Evolutionary conservation across 805 yeast species (phyloP).

Genomic region (Pichia exigua): DNA sequence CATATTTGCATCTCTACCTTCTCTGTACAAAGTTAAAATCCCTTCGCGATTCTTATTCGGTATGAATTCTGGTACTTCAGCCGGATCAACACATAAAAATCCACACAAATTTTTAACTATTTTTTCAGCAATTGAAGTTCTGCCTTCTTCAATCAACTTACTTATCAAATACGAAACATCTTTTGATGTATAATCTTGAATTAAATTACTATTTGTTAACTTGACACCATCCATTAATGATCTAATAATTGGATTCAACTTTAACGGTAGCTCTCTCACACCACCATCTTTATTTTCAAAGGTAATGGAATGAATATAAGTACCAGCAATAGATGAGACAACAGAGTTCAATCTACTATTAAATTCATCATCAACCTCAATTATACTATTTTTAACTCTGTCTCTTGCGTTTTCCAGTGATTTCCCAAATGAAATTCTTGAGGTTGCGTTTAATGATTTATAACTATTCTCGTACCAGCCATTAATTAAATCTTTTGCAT

Average conservation of each 20-base stretch:
- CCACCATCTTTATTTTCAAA: constrained; percentile 34
- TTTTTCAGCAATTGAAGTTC: constrained; percentile 75
- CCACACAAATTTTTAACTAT: constrained; percentile 87
- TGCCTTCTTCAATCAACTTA: constrained; percentile 49
- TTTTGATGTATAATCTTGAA: constrained; percentile 66
- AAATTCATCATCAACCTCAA: constrained; percentile 53
- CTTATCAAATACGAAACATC: constrained; percentile 59
- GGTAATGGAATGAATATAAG: constrained; percentile 26
- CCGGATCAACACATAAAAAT: constrained; percentile 88
- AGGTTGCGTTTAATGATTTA: constrained; percentile 55
- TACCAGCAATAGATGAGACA: constrained; percentile 69
- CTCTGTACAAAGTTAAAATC: constrained; percentile 71
- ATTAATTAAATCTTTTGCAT: constrained; percentile 61
- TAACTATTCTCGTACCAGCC: constrained; percentile 62
- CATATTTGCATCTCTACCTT: constrained; percentile 50
- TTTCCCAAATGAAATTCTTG: constrained; percentile 61
- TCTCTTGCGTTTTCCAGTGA: constrained; percentile 73
- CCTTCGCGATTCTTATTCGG: constrained; percentile 50
- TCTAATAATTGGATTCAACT: constrained; percentile 81
- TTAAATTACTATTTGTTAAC: constrained; percentile 52
- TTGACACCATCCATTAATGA: constrained; percentile 90
- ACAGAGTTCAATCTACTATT: constrained; percentile 50
- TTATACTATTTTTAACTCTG: constrained; percentile 56
- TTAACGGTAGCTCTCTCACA: constrained; percentile 69
- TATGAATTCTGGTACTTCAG: constrained; percentile 88